Evolutionary conservation across 257 asterid genomes (phyloP).

Genomic region (Petunia axillaris): DNA sequence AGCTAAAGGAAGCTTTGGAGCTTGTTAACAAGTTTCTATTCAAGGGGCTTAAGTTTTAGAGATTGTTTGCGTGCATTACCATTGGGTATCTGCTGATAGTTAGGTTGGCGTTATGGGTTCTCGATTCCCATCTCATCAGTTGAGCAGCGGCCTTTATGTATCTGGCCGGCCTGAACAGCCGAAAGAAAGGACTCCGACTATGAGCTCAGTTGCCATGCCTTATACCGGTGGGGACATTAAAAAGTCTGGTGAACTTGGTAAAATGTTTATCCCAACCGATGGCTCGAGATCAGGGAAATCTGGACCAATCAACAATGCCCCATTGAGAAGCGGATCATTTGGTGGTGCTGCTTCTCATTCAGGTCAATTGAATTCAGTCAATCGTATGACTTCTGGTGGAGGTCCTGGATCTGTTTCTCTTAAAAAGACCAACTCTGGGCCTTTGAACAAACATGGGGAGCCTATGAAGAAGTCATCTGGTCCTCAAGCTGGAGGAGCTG

Average conservation of each 20-base stretch:
- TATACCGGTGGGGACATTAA: constrained; percentile 96
- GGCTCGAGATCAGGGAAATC: constrained; percentile 77
- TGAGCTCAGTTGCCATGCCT: constrained; percentile 84
- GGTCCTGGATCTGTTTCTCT: constrained; percentile 58
- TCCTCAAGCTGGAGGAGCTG: constrained; percentile 79
- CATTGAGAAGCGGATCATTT: constrained; percentile 68
- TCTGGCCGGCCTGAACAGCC: constrained; percentile 93
- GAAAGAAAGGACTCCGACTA: constrained; percentile 66
- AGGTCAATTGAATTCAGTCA: constrained; percentile 49
- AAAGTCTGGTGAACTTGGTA: constrained; percentile 90
- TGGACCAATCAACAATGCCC: constrained; percentile 67
- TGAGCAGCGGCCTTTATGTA: constrained; percentile 82
- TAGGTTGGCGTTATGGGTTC: constrained; percentile 58
- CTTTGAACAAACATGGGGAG: constrained; percentile 81
- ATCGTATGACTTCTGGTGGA: constrained; percentile 58
- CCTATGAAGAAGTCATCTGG: constrained; percentile 81
- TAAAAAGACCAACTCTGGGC: constrained; percentile 82
- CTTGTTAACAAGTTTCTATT: background rate
- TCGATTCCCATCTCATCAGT: constrained; percentile 90
- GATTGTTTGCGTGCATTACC: background rate
- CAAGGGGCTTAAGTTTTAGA: background rate
- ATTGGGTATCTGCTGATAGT: background rate
- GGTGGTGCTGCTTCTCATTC: constrained; percentile 70
- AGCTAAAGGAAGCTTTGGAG: background rate
- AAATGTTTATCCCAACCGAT: constrained; percentile 86